These are phyloP conservation scores for Pseudogymnoascus destructans DNA, from an alignment of 2,329 filamentous ascomycete genomes.

Conservation along the genomic window DNA sequence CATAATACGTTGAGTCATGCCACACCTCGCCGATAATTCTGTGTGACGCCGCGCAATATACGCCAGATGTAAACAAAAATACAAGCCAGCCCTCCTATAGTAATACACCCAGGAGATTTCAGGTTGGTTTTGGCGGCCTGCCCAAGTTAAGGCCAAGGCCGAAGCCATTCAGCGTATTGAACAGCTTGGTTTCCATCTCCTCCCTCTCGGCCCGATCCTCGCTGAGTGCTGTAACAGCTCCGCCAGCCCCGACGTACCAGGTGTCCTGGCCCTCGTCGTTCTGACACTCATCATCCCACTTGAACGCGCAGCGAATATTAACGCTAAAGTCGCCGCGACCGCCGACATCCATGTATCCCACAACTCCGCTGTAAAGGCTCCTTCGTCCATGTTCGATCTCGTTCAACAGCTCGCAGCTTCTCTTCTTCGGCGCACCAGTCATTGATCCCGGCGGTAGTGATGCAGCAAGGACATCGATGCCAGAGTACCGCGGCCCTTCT, in stretches of 20 bases:
- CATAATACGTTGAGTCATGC: slow-evolving; percentile 1
- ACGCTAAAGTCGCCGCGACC: slow-evolving; percentile 86
- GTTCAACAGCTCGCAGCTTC: slow-evolving; percentile 71
- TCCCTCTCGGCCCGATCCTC: slow-evolving; percentile 70
- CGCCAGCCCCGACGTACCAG: slow-evolving; percentile 82
- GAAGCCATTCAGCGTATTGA: slow-evolving; percentile 17
- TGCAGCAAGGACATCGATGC: slow-evolving; percentile 62
- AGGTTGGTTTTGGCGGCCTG: not conserved
- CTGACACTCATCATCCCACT: slow-evolving; percentile 47
- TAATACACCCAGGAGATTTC: not conserved
- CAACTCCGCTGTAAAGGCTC: slow-evolving; percentile 73
- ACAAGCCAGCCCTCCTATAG: not conserved
- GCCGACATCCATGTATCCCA: slow-evolving; percentile 79
- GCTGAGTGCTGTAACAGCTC: slow-evolving; percentile 77
- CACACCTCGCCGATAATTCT: not conserved
- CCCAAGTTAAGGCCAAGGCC: not conserved
- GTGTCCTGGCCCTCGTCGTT: slow-evolving; percentile 17
- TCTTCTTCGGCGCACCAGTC: slow-evolving; percentile 92
- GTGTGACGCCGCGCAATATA: not conserved
- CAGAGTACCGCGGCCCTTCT: slow-evolving; percentile 35
- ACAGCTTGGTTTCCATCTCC: slow-evolving; percentile 69
- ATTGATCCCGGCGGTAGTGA: slow-evolving; percentile 84
- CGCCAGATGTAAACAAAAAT: not conserved
- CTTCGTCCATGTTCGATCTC: slow-evolving; percentile 53
- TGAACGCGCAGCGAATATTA: slow-evolving; percentile 71